Evolutionary conservation across 805 yeast genomes (phyloP).

Genomic region (Huiozyma naganishii): DNA sequence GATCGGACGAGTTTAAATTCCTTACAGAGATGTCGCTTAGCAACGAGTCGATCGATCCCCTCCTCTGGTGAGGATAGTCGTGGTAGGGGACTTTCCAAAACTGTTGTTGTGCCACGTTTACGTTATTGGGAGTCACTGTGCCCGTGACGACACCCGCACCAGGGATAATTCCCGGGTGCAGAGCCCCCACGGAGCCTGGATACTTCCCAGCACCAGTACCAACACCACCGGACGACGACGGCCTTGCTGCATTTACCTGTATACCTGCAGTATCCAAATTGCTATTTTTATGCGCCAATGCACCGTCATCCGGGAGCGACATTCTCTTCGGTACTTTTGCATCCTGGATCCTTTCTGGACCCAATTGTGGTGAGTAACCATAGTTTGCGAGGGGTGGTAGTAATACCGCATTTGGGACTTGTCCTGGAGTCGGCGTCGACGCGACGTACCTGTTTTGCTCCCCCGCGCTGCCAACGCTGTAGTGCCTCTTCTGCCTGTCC

Average conservation of each 20-base stretch:
- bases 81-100: slow-evolving; percentile 30
- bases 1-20: slow-evolving; percentile 12
- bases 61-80: slow-evolving; percentile 23
- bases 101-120: slow-evolving; percentile 18
- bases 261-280: not conserved
- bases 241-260: not conserved
- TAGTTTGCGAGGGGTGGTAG: slow-evolving; percentile 27
- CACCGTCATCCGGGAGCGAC: not conserved
- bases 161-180: not conserved
- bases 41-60: slow-evolving; percentile 25
- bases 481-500: not conserved
- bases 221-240: not conserved
- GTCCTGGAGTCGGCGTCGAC: not conserved
- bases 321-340: not conserved
- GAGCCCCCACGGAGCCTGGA: not conserved
- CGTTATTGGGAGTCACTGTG: not conserved
- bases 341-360: slow-evolving; percentile 5
- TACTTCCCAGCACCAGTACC: not conserved
- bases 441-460: not conserved
- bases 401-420: slow-evolving; percentile 8
- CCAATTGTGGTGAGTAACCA: slow-evolving; percentile 1
- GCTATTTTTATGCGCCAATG: too few species aligned
- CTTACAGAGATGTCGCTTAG: slow-evolving; percentile 22
- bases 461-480: not conserved
- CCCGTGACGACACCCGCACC: too few species aligned